These are phyloP conservation scores for Allium sativum DNA, from an alignment of 106 monocot species.

Conservation along the genomic window DNA sequence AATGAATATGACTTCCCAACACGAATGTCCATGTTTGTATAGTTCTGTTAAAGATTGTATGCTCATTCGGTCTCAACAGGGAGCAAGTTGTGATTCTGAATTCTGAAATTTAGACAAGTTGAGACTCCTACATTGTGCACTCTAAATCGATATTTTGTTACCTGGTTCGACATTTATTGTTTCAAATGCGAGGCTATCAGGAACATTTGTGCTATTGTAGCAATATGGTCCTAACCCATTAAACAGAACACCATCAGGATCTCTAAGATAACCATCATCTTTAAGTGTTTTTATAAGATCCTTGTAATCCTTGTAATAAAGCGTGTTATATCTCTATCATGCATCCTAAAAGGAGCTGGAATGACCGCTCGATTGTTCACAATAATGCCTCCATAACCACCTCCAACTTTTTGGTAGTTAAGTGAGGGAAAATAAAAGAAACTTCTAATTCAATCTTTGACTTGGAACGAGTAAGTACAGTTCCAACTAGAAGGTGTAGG, in stretches of 20 bases:
- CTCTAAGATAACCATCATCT: slow-evolving; percentile 48
- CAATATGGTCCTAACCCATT: slow-evolving; percentile 84
- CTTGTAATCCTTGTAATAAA: slow-evolving; percentile 56
- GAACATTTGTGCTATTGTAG: slow-evolving; percentile 72
- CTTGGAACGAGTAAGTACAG: slow-evolving; percentile 93
- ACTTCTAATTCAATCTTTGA: slow-evolving; percentile 96
- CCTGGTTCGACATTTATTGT: slow-evolving; percentile 91
- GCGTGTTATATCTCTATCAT: slow-evolving; percentile 84
- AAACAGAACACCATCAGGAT: slow-evolving; percentile 77
- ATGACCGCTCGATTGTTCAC: slow-evolving; percentile 91
- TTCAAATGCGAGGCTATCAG: slow-evolving; percentile 55
- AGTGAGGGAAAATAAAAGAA: slow-evolving; percentile 91
- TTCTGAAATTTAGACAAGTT: slow-evolving; percentile 85
- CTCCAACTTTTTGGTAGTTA: slow-evolving; percentile 73
- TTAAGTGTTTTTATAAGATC: slow-evolving; percentile 59
- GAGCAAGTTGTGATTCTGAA: slow-evolving; percentile 88
- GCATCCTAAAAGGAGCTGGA: slow-evolving; percentile 79
- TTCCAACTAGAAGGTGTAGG: slow-evolving; percentile 97
- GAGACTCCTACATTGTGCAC: slow-evolving; percentile 90
- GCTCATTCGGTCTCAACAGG: slow-evolving; percentile 97
- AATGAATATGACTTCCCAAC: slow-evolving; percentile 96
- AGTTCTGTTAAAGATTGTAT: slow-evolving; percentile 84
- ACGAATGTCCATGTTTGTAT: slow-evolving; percentile 90
- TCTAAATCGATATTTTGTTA: slow-evolving; percentile 51
- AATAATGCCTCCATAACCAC: slow-evolving; percentile 88